A percentile compares a stretch with the other conserved stretches of the same genome.
Conservation (phyloP, 345 rosid species). For the Durio zibethinus region DNA sequence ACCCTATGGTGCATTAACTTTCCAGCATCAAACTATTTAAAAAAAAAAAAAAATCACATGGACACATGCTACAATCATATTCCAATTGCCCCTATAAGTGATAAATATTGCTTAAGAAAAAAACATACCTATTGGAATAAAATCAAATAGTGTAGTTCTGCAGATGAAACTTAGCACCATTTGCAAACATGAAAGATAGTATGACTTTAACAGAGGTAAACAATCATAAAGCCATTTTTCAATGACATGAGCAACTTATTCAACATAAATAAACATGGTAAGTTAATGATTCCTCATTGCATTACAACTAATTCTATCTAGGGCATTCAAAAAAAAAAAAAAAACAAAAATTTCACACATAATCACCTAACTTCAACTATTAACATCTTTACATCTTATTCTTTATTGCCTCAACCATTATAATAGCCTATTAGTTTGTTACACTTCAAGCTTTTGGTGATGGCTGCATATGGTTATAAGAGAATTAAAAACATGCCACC, state of each 20-base stretch:
- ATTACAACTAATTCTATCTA: neutral
- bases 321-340: neutral
- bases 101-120: neutral
- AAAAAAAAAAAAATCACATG: too few species aligned
- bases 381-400: neutral
- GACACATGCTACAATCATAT: neutral
- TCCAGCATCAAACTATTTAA: neutral
- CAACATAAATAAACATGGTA: neutral
- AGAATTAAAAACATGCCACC: too few species aligned
- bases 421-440: too few species aligned
- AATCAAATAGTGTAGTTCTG: conserved; percentile 60
- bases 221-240: neutral
- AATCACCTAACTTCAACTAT: neutral
- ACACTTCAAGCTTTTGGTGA: neutral
- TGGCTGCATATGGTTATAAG: neutral
- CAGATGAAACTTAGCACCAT: conserved; percentile 58
- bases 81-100: neutral
- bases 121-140: conserved; percentile 64
- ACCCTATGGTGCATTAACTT: neutral
- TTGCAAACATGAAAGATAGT: conserved; percentile 33
- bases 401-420: neutral
- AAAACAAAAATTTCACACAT: neutral
- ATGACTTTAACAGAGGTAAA: neutral
- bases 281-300: neutral
- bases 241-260: neutral